Base-by-base conservation (phyloP, 1,139 yeast genomes). In the Scheffersomyces stambukii region DNA sequence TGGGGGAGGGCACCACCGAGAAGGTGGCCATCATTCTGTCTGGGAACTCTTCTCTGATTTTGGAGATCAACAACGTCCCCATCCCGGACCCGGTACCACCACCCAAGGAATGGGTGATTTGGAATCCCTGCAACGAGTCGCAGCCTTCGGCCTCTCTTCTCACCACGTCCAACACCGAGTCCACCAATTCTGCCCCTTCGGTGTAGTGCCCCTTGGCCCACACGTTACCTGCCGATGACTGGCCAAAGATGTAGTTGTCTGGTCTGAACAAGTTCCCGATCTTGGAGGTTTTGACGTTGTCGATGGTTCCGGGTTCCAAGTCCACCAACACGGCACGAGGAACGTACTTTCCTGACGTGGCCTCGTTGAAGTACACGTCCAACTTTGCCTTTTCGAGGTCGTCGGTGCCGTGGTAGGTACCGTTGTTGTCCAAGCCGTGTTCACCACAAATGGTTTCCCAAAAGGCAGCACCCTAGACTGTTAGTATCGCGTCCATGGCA, bases 391-490 rank as follows among this genome's bases (percentile, higher is more conserved):
- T 80, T 61, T 81, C 88, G 44, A 81, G 62, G 36, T 79, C 86
- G 37, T 77, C 75, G 17, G 61, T 60, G 11, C 89, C 88, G 35
- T 76, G 79, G 55, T 77, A 81, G 56, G 69, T 77, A 41, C 98
- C 98, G 42, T 78, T 71, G 48, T 73, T 72, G 54, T 86, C 96
- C 52, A 91, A 75, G 26, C 96, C 96, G 54, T 91, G 98, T 64
- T 91, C 98, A 42, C 86, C 93, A 67, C 95, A 82, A 52, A 91
- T 91, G 31, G 96, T 86, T 67, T 89, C 95, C 96, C 96, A 86
- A 57, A 86, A 86, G 36, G 96, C 95, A 45, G 95, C 94, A 64
- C 96, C 95, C 82, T 76, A 45, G 10, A 29, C n/a, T n/a, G n/a
- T n/a, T n/a, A n/a, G n/a, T n/a, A n/a, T n/a, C n/a, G n/a, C n/a